Evolutionary conservation across 352 stramenopile species (phyloP).

Genomic region (Globisporangium abappressorium): DNA sequence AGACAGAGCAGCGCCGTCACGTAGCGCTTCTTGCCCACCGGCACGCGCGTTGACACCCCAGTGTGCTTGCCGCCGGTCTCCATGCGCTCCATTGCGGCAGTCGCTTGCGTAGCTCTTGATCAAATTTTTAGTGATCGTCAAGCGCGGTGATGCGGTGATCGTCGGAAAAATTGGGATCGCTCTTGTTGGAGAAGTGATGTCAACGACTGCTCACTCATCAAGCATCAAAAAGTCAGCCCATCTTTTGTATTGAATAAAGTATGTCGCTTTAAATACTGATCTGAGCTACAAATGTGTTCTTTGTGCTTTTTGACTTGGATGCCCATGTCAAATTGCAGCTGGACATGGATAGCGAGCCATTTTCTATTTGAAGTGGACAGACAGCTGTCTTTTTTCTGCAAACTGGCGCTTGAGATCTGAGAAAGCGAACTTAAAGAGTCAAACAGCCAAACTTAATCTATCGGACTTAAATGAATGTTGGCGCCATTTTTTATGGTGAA

Average conservation of each 20-base stretch:
- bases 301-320: neutral
- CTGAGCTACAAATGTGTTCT: neutral
- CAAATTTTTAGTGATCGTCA: neutral
- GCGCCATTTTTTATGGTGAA: neutral
- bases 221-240: neutral
- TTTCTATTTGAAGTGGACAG: neutral
- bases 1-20: constrained; percentile 72
- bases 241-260: neutral
- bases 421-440: neutral
- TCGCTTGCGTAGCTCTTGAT: neutral
- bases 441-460: neutral
- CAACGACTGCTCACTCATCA: neutral
- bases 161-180: neutral
- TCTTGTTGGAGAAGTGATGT: neutral
- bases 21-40: constrained; percentile 48
- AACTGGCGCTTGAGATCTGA: neutral
- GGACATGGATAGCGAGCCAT: neutral
- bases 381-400: neutral
- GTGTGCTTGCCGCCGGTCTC: constrained; percentile 2
- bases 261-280: neutral
- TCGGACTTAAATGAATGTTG: neutral
- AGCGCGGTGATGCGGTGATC: neutral
- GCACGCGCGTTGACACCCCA: neutral
- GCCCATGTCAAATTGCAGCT: neutral
- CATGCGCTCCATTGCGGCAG: neutral